Evolutionary conservation across 78 protist genomes (phyloP).

Genomic region (Dictyostelium discoideum): DNA sequence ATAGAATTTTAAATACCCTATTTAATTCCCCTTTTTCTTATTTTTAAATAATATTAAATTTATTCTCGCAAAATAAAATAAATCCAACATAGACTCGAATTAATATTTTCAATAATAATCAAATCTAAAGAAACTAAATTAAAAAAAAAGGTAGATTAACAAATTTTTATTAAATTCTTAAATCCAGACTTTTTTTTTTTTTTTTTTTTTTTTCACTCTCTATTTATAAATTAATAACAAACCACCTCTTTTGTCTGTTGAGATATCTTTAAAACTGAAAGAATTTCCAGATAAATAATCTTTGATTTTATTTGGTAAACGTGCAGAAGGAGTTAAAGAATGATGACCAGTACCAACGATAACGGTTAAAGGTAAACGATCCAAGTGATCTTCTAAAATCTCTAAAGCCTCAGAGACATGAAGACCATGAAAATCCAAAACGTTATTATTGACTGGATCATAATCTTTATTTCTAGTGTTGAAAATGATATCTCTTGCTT

Average conservation of each 20-base stretch:
- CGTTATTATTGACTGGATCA: neutral
- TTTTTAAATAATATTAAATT: too few species aligned
- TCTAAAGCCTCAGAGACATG: constrained; percentile 52
- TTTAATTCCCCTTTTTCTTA: too few species aligned
- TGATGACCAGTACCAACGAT: constrained; percentile 70
- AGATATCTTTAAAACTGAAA: constrained; percentile 1
- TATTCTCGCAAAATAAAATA: too few species aligned
- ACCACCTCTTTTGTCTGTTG: constrained; percentile 39
- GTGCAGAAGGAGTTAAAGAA: neutral
- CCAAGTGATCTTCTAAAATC: constrained; percentile 2
- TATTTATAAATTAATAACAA: constrained; percentile 1
- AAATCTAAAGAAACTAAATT: too few species aligned
- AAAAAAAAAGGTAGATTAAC: too few species aligned
- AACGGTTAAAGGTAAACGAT: neutral
- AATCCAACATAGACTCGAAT: too few species aligned
- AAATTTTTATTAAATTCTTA: too few species aligned
- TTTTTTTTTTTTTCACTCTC: neutral
- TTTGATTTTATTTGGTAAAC: constrained; percentile 42
- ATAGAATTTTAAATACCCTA: too few species aligned
- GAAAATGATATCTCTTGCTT: constrained; percentile 34
- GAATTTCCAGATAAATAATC: neutral
- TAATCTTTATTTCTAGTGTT: constrained; percentile 22
- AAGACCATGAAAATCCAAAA: constrained; percentile 58
- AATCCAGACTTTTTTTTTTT: too few species aligned
- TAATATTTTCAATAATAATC: too few species aligned